Evolutionary conservation across 75 land plant genomes (phyloP), one percentile per base, ranked within the genome.

Genomic region (Pinus taeda): DNA sequence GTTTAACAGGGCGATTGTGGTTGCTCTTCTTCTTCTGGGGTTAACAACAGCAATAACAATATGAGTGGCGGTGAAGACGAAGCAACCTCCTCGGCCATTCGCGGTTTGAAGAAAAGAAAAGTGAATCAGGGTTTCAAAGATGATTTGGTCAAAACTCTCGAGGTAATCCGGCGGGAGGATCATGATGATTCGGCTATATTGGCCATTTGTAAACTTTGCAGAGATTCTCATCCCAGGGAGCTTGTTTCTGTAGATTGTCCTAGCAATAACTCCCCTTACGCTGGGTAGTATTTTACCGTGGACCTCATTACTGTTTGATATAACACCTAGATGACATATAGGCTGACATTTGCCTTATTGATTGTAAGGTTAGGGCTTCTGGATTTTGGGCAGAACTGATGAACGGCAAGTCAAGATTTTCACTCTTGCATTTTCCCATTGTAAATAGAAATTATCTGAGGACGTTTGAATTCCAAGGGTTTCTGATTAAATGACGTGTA

Each of bases 21-120:
- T 12, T 69, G 71, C 53, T 69, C 71, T 6, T 69, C 22, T 69
- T 69, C 22, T 69, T 69, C 71, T 37, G 53, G 71, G 39, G 49
- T 45, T 42, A 69, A n/a, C n/a, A 69, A 37, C 42, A 69, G 55
- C 20, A 20, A n/a, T 42, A 37, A 42, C 49, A 42, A 45, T 21
- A 69, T 42, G 42, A 69, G 71, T 69, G 71, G 71, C 5, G 42
- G 18, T 8, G 71, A 69, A 21, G 71, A 69, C 21, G 71, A 69
- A n/a, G 71, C 71, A 69, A 69, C 24, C 71, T 37, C 71, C 7
- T 15, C n/a, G 20, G 53, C 53, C 53, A 69, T 69, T 11, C 71
- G 53, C 8, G 7, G 53, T 37, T 69, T 42, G 22, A 69, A 69
- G 71, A 69, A 69, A 11, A 69, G 71, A 21, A 69, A 67, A 49